Evolutionary conservation across 148 eudicot species (phyloP), one percentile per base, ranked within the genome.

Genomic region (Heliosperma pusillum): DNA sequence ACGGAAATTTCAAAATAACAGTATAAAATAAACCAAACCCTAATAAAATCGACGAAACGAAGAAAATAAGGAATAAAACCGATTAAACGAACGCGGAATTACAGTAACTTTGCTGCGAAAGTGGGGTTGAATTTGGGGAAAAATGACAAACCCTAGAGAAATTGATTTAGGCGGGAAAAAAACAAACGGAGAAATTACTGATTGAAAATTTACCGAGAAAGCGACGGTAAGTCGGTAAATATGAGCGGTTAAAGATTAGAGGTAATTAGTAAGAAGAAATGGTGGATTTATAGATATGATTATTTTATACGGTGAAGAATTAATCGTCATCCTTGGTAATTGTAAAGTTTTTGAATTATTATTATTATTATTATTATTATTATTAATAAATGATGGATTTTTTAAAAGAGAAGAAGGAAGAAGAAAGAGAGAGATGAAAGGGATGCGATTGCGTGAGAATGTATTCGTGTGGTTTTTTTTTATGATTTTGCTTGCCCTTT

Each of bases 111-210:
- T 3, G 70, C 53, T 40, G 70, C 70, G 26, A 66, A 66, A 9
- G 21, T 9, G 53, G 9, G 70, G 52, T 2, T 33, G 15, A 15
- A 16, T 53, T 53, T 56, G 17, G 21, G 25, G 20, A 13, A 26
- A 77, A 60, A 24, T 10, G 60, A 74, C 10, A 61, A 79, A 79
- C 78, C 78, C 82, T 74, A 79, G 12, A 33, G 10, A 24, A 7
- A 58, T 21, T 17, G 16, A 10, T 2, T 50, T 27, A 25, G 27
- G 76, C 76, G 62, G 70, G 78, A 76, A 25, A 69, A 59, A 5
- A 24, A 67, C 7, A 19, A 70, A 50, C 26, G 62, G 6, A 66
- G 70, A 40, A 42, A 66, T 42, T 66, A 66, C 53, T 36, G 70
- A 3, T 29, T 17, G 25, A 30, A 45, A 45, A 7, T n/a, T 15